Base-by-base conservation (phyloP, 139 green algal species). In the Auxenochlorella pyrenoidosa region DNA sequence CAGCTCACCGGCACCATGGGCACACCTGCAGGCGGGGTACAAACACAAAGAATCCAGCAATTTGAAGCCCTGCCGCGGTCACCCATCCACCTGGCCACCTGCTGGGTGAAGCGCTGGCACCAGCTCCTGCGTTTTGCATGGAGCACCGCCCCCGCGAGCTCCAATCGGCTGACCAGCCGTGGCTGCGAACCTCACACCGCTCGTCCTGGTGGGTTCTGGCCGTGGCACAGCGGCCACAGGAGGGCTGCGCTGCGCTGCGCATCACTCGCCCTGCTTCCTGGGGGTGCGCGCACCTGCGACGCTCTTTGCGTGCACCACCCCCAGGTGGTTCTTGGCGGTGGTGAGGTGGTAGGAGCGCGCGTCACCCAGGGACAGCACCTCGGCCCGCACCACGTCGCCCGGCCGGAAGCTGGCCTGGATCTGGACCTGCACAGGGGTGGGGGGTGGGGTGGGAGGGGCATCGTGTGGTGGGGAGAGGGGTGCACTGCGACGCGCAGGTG, bases 251-350 rank as follows among this genome's bases (percentile, higher is more conserved):
- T n/a, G n/a, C n/a, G n/a, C n/a, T n/a, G n/a, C n/a, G n/a, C n/a
- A n/a, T n/a, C n/a, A n/a, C n/a, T n/a, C n/a, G n/a, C n/a, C n/a
- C n/a, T n/a, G n/a, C 22, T 19, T 15, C 41, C 24, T 28, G 28
- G 34, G 63, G 16, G 26, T 10, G 41, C 18, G 0, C 86, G 51
- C 44, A 93, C 93, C 93, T 79, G 90, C 88, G 1, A 92, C 32
- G 88, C 95, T 96, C 81, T 93, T 94, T 21, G 97, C 97, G 72
- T 95, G 95, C 70, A 99, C 95, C 40, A 99, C 97, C 1, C 97
- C 97, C 63, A 99, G 92, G 58, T 96, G 90, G 88, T 98, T 97
- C 76, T 94, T 91, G 34, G 97, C 96, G n/a, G 97, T 99, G 79
- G 90, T 93, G 5, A 99, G 92, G 88, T 96, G 96, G 83, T 97